Percentiles rank a stretch among this genome's conserved stretches.
Evolutionary conservation across 192 early-diverging fungal species (phyloP).

Genomic region (Coemansia sp.): DNA sequence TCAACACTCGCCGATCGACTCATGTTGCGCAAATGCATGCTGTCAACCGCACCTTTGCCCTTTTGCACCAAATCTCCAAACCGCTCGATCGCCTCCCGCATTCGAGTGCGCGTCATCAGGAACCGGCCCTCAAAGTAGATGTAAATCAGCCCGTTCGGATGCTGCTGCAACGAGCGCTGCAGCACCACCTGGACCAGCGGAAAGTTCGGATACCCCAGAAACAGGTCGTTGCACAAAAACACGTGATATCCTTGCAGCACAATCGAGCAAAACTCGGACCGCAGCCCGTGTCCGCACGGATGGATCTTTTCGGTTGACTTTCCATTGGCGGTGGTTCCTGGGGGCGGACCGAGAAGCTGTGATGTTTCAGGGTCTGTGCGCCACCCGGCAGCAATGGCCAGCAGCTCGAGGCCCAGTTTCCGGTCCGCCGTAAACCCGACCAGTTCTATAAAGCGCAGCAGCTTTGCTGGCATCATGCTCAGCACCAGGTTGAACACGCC

Average conservation of each 20-base stretch:
- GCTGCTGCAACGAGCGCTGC: slow-evolving; percentile 54
- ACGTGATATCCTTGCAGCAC: slow-evolving; percentile 72
- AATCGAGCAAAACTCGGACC: slow-evolving; percentile 78
- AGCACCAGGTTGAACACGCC: slow-evolving; percentile 79
- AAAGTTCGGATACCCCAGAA: slow-evolving; percentile 66
- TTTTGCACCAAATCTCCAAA: slow-evolving; percentile 47
- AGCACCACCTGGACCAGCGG: slow-evolving; percentile 64
- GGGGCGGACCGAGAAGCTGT: slow-evolving; percentile 24
- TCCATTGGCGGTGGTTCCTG: background rate
- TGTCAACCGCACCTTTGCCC: slow-evolving; percentile 17
- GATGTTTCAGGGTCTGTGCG: slow-evolving; percentile 25
- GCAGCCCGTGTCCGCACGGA: slow-evolving; percentile 62
- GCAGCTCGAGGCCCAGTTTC: slow-evolving; percentile 67
- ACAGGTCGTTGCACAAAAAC: slow-evolving; percentile 69
- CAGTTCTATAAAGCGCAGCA: slow-evolving; percentile 76
- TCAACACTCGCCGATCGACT: slow-evolving; percentile 6
- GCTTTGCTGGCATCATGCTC: slow-evolving; percentile 68
- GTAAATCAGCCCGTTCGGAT: slow-evolving; percentile 71
- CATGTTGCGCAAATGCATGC: slow-evolving; percentile 12
- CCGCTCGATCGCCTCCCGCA: slow-evolving; percentile 62
- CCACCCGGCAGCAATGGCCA: slow-evolving; percentile 75
- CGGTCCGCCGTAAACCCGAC: slow-evolving; percentile 82
- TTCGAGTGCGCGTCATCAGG: slow-evolving; percentile 57
- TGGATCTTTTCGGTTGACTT: slow-evolving; percentile 2
- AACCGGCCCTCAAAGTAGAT: slow-evolving; percentile 70